Percentiles rank a stretch among this genome's conserved stretches.
Evolutionary conservation across 306 rosid genomes (phyloP).

Genomic region (Sindora glabra): DNA sequence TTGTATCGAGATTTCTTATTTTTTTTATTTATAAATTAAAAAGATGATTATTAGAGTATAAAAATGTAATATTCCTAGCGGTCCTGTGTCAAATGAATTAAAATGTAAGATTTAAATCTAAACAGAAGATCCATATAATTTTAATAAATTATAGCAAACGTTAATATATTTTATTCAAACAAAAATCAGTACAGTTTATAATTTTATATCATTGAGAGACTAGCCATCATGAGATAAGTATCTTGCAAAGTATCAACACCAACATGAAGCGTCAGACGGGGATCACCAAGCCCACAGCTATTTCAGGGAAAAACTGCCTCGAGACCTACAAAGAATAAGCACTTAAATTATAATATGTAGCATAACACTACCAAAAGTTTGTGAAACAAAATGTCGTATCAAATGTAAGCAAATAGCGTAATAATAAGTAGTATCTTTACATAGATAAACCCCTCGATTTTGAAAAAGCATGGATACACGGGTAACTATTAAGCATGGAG

Average conservation of each 20-base stretch:
- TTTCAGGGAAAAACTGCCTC: slow-evolving; percentile 67
- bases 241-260: slow-evolving; percentile 66
- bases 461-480: background rate
- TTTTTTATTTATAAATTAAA: too few species aligned
- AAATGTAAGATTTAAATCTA: too few species aligned
- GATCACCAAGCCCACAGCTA: slow-evolving; percentile 83
- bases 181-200: too few species aligned
- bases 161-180: too few species aligned
- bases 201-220: slow-evolving; percentile 29
- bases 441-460: background rate
- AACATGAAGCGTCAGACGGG: slow-evolving; percentile 69
- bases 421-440: background rate
- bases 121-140: too few species aligned
- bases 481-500: background rate
- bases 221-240: slow-evolving; percentile 6
- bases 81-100: too few species aligned
- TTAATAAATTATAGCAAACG: too few species aligned
- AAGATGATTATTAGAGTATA: too few species aligned
- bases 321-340: slow-evolving; percentile 51
- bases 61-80: too few species aligned
- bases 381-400: background rate
- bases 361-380: background rate
- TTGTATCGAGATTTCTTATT: too few species aligned
- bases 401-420: background rate
- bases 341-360: background rate